phyloP scores from a whole-genome alignment of 75 land plant genomes.

The Sequoiadendron giganteum region DNA sequence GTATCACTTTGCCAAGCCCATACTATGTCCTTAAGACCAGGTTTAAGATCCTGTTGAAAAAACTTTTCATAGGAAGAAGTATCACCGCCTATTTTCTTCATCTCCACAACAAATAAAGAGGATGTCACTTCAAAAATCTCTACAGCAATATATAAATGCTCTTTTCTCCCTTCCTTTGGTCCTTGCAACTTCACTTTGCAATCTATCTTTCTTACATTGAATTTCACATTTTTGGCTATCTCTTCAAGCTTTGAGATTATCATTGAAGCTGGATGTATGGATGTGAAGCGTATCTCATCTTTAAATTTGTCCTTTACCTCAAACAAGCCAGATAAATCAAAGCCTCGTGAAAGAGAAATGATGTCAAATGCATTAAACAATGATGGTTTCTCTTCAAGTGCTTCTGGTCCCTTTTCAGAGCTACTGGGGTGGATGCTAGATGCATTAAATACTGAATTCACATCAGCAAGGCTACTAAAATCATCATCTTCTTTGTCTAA shows the following conservation, averaged over 20 bases:
- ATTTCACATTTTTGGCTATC: conserved; percentile 22
- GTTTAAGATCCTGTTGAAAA: conserved; percentile 20
- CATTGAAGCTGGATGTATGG: conserved; percentile 22
- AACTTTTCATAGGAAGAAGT: conserved; percentile 29
- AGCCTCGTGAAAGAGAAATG: conserved; percentile 38
- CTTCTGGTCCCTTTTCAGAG: not conserved
- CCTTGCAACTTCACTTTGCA: conserved; percentile 34
- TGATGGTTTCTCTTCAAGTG: conserved; percentile 19
- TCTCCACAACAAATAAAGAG: conserved; percentile 36
- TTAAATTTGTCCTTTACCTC: conserved; percentile 13
- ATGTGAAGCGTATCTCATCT: conserved; percentile 33
- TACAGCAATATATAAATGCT: conserved; percentile 25
- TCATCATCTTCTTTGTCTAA: not conserved
- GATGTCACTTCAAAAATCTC: conserved; percentile 48
- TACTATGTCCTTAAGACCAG: conserved; percentile 35
- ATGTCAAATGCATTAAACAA: conserved; percentile 44
- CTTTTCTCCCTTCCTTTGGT: conserved; percentile 20
- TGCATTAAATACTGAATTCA: not conserved
- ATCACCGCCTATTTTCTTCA: conserved; percentile 39
- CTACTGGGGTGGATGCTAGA: not conserved
- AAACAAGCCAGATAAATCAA: conserved; percentile 38
- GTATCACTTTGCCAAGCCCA: conserved; percentile 26
- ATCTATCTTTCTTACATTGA: conserved; percentile 27
- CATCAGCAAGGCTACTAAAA: not conserved
- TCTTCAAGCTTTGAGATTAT: conserved; percentile 38